A percentile compares a stretch with the other conserved stretches of the same genome.
phyloP scores from a whole-genome alignment of 140 eudicot genomes.

The Erigeron philadelphicus region DNA sequence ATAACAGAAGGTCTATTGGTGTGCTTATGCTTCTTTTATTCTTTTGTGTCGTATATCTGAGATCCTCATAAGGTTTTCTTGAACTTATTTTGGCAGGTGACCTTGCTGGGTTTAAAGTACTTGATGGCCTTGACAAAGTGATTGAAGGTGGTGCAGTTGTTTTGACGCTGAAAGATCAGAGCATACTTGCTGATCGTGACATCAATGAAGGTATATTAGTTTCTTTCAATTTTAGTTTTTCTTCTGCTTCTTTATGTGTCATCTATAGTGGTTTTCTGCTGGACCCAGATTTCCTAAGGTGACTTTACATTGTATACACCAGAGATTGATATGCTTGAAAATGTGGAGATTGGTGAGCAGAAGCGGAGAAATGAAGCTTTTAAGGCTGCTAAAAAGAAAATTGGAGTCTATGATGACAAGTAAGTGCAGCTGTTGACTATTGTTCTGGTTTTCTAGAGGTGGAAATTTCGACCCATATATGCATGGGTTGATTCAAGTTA shows the following conservation, averaged over 20 bases:
- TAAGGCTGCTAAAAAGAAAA: constrained; percentile 72
- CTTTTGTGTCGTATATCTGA: not conserved
- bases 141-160: constrained; percentile 99
- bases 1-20: not conserved
- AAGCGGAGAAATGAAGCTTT: constrained; percentile 88
- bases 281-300: constrained; percentile 52
- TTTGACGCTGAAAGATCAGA: constrained; percentile 94
- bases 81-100: constrained; percentile 40
- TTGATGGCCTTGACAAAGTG: constrained; percentile 93
- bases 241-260: constrained; percentile 17
- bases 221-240: not conserved
- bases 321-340: constrained; percentile 98
- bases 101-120: constrained; percentile 84
- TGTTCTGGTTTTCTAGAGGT: not conserved
- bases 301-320: constrained; percentile 52
- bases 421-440: constrained; percentile 31
- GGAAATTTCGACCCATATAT: not conserved
- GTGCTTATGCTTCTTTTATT: not conserved
- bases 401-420: constrained; percentile 82
- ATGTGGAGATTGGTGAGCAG: constrained; percentile 97
- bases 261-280: constrained; percentile 40
- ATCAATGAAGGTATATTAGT: constrained; percentile 61
- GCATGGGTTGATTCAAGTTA: constrained; percentile 5
- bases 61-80: not conserved
- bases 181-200: constrained; percentile 86